Evolutionary conservation across 371 early-diverging fungal species (phyloP), one percentile per base, ranked within the genome.

Genomic region (Mucor racemosus): DNA sequence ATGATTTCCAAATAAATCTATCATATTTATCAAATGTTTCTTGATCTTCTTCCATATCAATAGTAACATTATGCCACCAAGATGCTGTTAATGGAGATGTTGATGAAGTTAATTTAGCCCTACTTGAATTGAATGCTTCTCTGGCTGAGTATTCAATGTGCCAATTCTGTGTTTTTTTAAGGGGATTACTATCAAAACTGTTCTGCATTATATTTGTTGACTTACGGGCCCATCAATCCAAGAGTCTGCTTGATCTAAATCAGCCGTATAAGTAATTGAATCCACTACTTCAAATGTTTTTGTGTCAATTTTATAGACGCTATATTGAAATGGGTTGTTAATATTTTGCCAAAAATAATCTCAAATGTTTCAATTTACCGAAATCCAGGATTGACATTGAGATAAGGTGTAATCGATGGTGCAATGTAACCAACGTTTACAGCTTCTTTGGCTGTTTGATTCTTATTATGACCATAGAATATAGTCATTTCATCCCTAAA

Each of bases 11-110:
- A n/a, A 78, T 62, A 15, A 17, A 54, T 33, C 17, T 0, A n/a
- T 14, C 4, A 65, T 63, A 50, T 9, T 62, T 62, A 13, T 60
- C 42, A 36, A 86, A 88, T 46, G 68, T 64, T 11, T 70, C 66
- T 1, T 62, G 65, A 10, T 74, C 59, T 5, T 67, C 48, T 69
- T 86, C 86, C 71, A 88, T 85, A 14, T 73, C 76, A 15, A 66
- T 64, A 3, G 86, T 83, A 0, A 88, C 84, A 41, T 84, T 74
- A 53, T 88, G 88, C 88, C 88, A 88, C 88, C 88, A 88, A 9
- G 72, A 67, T 2, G 88, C 76, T n/a, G 76, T 69, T 41, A 88
- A 55, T 0, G 87, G 86, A 0, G 65, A 58, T 15, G 54, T 66
- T 13, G 73, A 59, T 17, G 63, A 72, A 7, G 66, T 55, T 1